Base-by-base conservation (phyloP, 177 flowering plant genomes). In the Vitis hybrid region DNA sequence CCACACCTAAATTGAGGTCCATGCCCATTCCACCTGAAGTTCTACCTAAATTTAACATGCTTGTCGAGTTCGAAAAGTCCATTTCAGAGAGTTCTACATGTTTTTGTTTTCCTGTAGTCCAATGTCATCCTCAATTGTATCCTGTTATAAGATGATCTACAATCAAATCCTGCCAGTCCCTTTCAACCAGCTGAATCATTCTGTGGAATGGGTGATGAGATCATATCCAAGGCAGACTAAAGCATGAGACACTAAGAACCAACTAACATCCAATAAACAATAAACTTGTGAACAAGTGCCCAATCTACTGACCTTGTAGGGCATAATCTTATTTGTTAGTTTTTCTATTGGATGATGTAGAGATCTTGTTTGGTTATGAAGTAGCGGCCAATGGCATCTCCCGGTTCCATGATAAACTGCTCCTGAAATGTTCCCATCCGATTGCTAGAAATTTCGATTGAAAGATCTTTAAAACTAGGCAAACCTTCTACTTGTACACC, bases 401-500 rank as follows among this genome's bases (percentile, higher is more conserved):
- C 87, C 4, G 90, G 87, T 73, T 91, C 95, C 81, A 95, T 78
- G 17, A 92, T 82, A 69, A 95, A 91, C 82, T 95, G 99, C 76
- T 95, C 99, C 60, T 82, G 84, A 63, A 95, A 95, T 47, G 88
- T 87, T 60, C 99, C 98, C 87, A 89, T 87, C 63, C 92, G 84
- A 73, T 82, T 84, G 68, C 86, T 82, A 0, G 86, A 38, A 59
- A 90, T 69, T 71, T 93, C 96, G 49, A 86, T 85, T 4, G 88
- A 78, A 55, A 93, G 87, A 80, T 95, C 98, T 55, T 85, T 87
- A 65, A 93, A 86, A 77, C 79, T 84, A 8, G 96, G 98, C 85
- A 90, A 63, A 52, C 98, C 98, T 69, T 95, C 99, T 4, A 78
- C 96, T 81, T 90, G 91, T 20, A 92, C 64, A n/a, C 99, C 98